Base-by-base conservation (phyloP, 139 green algal species). In the Chara braunii region DNA sequence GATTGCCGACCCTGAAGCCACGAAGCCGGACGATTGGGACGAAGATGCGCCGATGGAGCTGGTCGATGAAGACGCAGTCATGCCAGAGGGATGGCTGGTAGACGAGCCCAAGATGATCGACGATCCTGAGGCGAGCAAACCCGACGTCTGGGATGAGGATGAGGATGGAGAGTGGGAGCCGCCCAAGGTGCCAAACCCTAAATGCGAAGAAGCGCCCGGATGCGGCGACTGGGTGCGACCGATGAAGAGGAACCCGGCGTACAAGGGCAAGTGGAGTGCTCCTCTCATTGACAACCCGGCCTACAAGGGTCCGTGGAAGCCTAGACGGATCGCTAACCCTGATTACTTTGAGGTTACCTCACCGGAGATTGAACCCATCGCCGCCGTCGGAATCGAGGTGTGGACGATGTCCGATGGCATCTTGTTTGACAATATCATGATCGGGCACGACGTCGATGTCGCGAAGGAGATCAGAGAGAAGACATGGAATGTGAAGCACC, bases 81-180 rank as follows among this genome's bases (percentile, higher is more conserved):
- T 81, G 62, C 78, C 78, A 18, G 77, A 75, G 28, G 78, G 68
- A 5, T 84, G 78, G 78, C 44, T 83, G 28, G 78, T 84, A 26
- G 50, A 84, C 28, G 77, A 83, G 29, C 78, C 78, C 32, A 2
- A 24, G 22, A 50, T 79, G 62, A 91, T 97, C 22, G 55, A 85
- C 24, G 91, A 97, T 77, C 85, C 86, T 1, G 57, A 78, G 3
- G 91, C 91, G 1, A 64, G 51, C 6, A 93, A 94, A 72, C 91
- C 91, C 0, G 83, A 86, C 0, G 83, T 92, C 63, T 96, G 91
- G 91, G 91, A 96, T 63, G 90, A 95, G 28, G 90, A 94, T 37
- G 85, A 95, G 76, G 87, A 97, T 37, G 91, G 91, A 32, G 81
- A 85, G 33, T 97, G 91, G 91, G 84, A 90, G 80, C 63, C 90